Evolutionary conservation across 2,329 filamentous ascomycete species (phyloP).

Genomic region (Colletotrichum kahawae): DNA sequence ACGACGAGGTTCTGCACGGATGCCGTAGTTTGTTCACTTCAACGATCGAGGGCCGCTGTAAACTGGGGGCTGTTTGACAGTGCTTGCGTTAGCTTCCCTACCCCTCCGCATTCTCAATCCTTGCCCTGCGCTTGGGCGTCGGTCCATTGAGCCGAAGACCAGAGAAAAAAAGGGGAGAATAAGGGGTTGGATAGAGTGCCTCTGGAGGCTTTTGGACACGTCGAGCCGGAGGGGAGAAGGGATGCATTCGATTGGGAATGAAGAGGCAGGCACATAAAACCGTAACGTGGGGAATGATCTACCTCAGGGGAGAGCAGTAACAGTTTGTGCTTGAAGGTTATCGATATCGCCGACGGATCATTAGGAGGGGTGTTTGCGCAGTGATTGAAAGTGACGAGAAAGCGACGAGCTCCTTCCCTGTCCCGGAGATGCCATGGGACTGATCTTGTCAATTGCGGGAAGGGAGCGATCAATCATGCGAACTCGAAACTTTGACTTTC

Average conservation of each 20-base stretch:
- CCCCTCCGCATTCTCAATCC: slow-evolving; percentile 1
- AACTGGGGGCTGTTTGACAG: slow-evolving; percentile 1
- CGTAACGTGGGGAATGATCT: slow-evolving; percentile 17
- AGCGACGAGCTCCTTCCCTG: slow-evolving; percentile 5
- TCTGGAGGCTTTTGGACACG: neutral
- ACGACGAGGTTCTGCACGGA: neutral
- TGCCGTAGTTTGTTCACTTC: neutral
- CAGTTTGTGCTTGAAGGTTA: neutral
- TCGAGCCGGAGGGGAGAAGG: neutral
- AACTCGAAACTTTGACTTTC: slow-evolving; percentile 4
- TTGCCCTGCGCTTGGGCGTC: slow-evolving; percentile 10
- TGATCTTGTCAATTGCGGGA: slow-evolving; percentile 13
- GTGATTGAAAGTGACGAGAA: neutral
- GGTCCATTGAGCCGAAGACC: neutral
- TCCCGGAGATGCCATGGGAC: neutral
- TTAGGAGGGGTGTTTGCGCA: neutral
- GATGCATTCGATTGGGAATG: slow-evolving; percentile 16
- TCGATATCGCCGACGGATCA: neutral
- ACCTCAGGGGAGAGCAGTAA: slow-evolving; percentile 8
- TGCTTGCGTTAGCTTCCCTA: neutral
- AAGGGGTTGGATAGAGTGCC: neutral
- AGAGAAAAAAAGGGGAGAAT: neutral
- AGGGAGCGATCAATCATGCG: slow-evolving; percentile 13
- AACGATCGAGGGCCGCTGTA: neutral
- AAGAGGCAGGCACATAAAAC: slow-evolving; percentile 11